A percentile compares a stretch with the other conserved stretches of the same genome.
Evolutionary conservation across 192 early-diverging fungal species (phyloP).

Genomic region (Gryganskiella cystojenkinii): DNA sequence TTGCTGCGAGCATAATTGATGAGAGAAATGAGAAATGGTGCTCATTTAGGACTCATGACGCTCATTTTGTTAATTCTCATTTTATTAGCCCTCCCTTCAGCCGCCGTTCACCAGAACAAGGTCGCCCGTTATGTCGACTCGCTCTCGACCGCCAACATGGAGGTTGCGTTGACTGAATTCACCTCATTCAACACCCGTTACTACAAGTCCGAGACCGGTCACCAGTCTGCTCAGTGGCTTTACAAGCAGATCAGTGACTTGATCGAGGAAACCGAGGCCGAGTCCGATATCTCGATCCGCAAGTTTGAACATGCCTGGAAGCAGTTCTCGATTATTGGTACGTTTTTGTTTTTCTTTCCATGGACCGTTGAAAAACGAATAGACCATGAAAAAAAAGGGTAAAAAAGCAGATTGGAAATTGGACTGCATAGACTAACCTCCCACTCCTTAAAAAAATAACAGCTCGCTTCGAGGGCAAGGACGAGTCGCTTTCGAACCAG

Average conservation of each 20-base stretch:
- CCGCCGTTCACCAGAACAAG: constrained; percentile 65
- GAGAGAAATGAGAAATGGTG: background rate
- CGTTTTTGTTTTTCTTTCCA: background rate
- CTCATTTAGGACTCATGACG: constrained; percentile 13
- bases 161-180: constrained; percentile 76
- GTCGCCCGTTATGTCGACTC: constrained; percentile 67
- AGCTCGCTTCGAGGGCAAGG: constrained; percentile 78
- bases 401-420: too few relatives aligned
- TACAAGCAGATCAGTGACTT: constrained; percentile 64
- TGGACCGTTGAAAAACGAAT: background rate
- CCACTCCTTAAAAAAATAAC: constrained; percentile 25
- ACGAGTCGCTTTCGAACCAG: constrained; percentile 59
- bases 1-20: background rate
- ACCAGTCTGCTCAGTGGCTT: constrained; percentile 77
- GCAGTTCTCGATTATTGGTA: constrained; percentile 80
- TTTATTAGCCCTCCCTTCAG: constrained; percentile 60
- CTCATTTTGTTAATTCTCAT: background rate
- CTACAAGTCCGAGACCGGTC: constrained; percentile 80
- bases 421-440: too few relatives aligned
- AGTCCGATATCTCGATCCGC: constrained; percentile 70
- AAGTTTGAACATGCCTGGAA: constrained; percentile 84
- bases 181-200: constrained; percentile 91
- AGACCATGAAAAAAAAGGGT: too few relatives aligned
- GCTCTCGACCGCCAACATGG: constrained; percentile 76
- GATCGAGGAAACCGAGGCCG: constrained; percentile 36